Evolutionary conservation across 2,329 filamentous ascomycete genomes (phyloP).

Genomic region (Cercospora canescens): DNA sequence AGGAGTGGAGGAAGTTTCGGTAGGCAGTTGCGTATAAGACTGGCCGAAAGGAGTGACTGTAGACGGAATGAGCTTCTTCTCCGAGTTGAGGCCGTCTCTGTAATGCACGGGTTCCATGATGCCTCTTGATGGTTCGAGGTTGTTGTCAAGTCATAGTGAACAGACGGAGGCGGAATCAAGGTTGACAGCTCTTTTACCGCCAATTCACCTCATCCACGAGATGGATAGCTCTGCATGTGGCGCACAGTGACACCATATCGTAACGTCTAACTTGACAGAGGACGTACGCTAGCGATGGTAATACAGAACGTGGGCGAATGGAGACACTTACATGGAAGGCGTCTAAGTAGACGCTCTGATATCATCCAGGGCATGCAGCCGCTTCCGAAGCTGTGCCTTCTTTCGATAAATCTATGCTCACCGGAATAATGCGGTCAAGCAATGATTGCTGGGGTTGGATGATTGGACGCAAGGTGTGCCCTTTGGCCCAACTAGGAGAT

Average conservation of each 20-base stretch:
- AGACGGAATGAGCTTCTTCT: slow-evolving; percentile 10
- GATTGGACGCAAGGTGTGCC: slow-evolving; percentile 6
- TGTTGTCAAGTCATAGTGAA: neutral
- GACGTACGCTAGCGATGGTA: neutral
- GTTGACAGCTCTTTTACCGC: slow-evolving; percentile 15
- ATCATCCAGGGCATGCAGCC: slow-evolving; percentile 1
- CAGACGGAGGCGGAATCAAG: neutral
- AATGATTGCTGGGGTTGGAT: neutral
- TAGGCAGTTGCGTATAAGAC: neutral
- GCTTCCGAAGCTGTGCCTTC: slow-evolving; percentile 8
- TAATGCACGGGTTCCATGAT: slow-evolving; percentile 18
- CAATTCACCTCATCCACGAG: slow-evolving; percentile 9
- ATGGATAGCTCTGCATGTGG: neutral
- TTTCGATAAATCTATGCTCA: neutral
- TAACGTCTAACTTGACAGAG: neutral
- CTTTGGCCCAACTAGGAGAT: neutral
- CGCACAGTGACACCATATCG: slow-evolving; percentile 9
- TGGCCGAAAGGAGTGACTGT: slow-evolving; percentile 7
- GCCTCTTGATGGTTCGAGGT: neutral
- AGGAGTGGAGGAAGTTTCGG: neutral
- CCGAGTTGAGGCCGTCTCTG: slow-evolving; percentile 2
- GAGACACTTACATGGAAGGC: slow-evolving; percentile 7
- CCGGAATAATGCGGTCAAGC: slow-evolving; percentile 10
- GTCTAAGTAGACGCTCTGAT: slow-evolving; percentile 1
- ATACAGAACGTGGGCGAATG: neutral